These are phyloP conservation scores for Hanseniaspora occidentalis DNA, from an alignment of 805 yeast species.

Conservation along the genomic window DNA sequence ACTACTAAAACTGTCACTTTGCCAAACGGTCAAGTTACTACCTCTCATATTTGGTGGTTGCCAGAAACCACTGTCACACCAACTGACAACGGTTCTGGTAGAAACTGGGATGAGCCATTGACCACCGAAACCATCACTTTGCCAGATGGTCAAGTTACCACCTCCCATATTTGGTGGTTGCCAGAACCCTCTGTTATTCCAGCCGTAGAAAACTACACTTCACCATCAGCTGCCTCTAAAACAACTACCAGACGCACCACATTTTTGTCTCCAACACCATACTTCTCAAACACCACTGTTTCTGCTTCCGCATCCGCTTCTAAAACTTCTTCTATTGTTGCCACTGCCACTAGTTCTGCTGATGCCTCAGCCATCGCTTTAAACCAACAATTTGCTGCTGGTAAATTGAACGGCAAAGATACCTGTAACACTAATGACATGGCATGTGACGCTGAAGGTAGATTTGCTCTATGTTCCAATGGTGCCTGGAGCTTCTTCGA, in stretches of 20 bases:
- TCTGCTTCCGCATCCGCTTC: slow-evolving; percentile 9
- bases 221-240: too few species aligned
- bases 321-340: background rate
- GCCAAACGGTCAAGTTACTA: slow-evolving; percentile 4
- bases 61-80: slow-evolving; percentile 7
- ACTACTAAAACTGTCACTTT: slow-evolving; percentile 5
- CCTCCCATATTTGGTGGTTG: slow-evolving; percentile 7
- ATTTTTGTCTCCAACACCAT: too few species aligned
- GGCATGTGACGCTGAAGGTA: slow-evolving; percentile 39
- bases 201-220: too few species aligned
- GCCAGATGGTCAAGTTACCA: slow-evolving; percentile 3
- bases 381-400: slow-evolving; percentile 30
- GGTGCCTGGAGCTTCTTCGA: slow-evolving; percentile 43
- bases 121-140: slow-evolving; percentile 5
- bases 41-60: slow-evolving; percentile 8
- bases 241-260: background rate
- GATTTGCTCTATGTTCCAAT: slow-evolving; percentile 42
- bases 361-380: slow-evolving; percentile 18
- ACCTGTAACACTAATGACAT: slow-evolving; percentile 37
- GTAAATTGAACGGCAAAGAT: slow-evolving; percentile 31
- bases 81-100: slow-evolving; percentile 5
- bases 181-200: too few species aligned
- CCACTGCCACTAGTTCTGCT: slow-evolving; percentile 5
- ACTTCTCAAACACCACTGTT: too few species aligned
- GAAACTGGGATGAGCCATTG: slow-evolving; percentile 6